Conservation (phyloP, 108 stramenopile species). For the Fragilaria radians region DNA sequence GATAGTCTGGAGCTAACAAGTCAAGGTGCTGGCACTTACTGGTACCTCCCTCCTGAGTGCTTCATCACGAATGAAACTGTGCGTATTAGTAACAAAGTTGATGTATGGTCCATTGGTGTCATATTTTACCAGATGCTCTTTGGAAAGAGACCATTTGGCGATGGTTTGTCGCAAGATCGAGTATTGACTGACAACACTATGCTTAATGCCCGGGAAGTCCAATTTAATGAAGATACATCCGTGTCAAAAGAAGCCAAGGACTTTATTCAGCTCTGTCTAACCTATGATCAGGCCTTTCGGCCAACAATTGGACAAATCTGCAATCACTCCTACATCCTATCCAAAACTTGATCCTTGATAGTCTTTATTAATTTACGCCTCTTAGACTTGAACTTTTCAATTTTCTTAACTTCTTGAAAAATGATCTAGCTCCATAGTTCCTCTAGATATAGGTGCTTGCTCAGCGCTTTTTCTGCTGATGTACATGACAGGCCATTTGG, state of each 20-base stretch:
- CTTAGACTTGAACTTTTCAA: too few species aligned
- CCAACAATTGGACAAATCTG: slow-evolving; percentile 89
- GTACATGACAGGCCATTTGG: too few species aligned
- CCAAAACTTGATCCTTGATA: too few species aligned
- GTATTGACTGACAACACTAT: slow-evolving; percentile 86
- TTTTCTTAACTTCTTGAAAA: too few species aligned
- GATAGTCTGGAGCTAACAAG: slow-evolving; percentile 98
- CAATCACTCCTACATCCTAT: slow-evolving; percentile 66
- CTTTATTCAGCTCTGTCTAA: slow-evolving; percentile 89
- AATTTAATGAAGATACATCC: slow-evolving; percentile 75
- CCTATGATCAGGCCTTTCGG: slow-evolving; percentile 82
- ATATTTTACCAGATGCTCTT: slow-evolving; percentile 99
- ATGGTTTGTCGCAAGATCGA: slow-evolving; percentile 94
- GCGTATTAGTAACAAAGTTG: slow-evolving; percentile 92
- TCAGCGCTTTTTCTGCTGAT: too few species aligned
- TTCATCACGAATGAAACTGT: slow-evolving; percentile 80
- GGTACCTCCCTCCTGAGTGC: slow-evolving; percentile 99
- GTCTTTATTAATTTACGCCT: too few species aligned
- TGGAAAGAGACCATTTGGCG: slow-evolving; percentile 95
- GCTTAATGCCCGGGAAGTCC: slow-evolving; percentile 87
- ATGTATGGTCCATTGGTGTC: slow-evolving; percentile 98
- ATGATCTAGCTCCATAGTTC: too few species aligned
- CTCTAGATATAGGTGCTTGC: too few species aligned
- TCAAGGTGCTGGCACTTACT: slow-evolving; percentile 99
- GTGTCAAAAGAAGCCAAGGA: slow-evolving; percentile 90